A percentile compares a stretch with the other conserved stretches of the same genome.
These are phyloP conservation scores for Plantago elongata DNA, from an alignment of 257 asterid genomes.

Conservation along the genomic window DNA sequence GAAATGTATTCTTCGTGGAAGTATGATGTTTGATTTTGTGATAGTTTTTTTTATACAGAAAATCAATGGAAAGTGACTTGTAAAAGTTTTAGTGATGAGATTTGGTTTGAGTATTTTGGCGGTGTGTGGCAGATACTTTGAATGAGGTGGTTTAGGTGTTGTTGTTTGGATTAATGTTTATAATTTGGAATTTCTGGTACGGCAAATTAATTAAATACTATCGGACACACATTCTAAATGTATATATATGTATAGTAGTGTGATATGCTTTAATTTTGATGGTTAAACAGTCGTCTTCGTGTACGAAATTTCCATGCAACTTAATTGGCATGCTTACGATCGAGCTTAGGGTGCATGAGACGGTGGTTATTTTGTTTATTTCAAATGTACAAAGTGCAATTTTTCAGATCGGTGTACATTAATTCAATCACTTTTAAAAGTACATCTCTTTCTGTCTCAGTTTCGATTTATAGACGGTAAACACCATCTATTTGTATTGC, in stretches of 20 bases:
- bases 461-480: too few relatives aligned
- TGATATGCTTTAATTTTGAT: background rate
- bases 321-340: conserved; percentile 14
- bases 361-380: too few relatives aligned
- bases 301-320: conserved; percentile 27
- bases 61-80: background rate
- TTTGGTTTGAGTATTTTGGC: background rate
- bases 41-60: background rate
- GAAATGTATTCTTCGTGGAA: conserved; percentile 27
- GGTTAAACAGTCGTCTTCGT: conserved; percentile 6
- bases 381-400: too few relatives aligned
- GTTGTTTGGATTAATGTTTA: conserved; percentile 3
- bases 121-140: conserved; percentile 6
- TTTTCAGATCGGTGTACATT: too few relatives aligned
- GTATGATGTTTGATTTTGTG: conserved; percentile 24
- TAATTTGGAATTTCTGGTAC: background rate
- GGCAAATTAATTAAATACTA: too few relatives aligned
- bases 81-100: background rate
- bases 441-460: too few relatives aligned
- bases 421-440: too few relatives aligned
- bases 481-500: too few relatives aligned
- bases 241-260: too few relatives aligned
- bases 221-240: too few relatives aligned
- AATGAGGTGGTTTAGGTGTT: background rate
- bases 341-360: too few relatives aligned